Evolutionary conservation across 768 basidiomycete species (phyloP), one percentile per base, ranked within the genome.

Genomic region (Mycena metata): DNA sequence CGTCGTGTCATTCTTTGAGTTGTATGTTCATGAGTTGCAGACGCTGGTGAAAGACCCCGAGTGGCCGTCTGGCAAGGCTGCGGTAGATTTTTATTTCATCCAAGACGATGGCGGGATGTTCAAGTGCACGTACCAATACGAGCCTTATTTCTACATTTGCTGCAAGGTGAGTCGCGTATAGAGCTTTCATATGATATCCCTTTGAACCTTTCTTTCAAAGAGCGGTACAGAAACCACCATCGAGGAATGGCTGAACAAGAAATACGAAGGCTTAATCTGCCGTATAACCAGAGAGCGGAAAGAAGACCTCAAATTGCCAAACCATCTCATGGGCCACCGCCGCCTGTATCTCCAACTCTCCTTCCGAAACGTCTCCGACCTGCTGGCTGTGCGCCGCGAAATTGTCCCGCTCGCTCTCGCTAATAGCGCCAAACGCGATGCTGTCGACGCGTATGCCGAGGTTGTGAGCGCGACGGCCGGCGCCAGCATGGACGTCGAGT

Each of bases 361-460:
- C 74, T 99, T 99, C 79, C 88, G 93, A 60, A 99, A 98, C 75
- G 91, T 98, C n/a, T 89, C 91, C 1, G 97, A 99, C 76, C 89
- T 99, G 10, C 88, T 98, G 60, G 75, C 88, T 1, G 95, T 98
- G 39, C 87, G 96, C 66, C 89, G 95, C 56, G 97, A 99, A 36
- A 81, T 99, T 43, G 85, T 95, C 50, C 96, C 98, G 1, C 86
- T 99, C 46, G 97, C 96, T 2, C 87, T 91, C 19, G 90, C 93
- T 46, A 99, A 99, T 69, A 88, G 92, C 64, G 92, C 95, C 5
- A 98, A 97, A 81, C 90, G 96, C 26, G 92, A 94, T 73, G 97
- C 98, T 0, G 91, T 99, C 15, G 98, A 99, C 78, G 96, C 96
- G 5, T 99, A 99, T 75, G 98, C 98, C 3, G 98, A 99, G 74